Base-by-base conservation (phyloP, 768 basidiomycete genomes). In the Lactarius psammicola region DNA sequence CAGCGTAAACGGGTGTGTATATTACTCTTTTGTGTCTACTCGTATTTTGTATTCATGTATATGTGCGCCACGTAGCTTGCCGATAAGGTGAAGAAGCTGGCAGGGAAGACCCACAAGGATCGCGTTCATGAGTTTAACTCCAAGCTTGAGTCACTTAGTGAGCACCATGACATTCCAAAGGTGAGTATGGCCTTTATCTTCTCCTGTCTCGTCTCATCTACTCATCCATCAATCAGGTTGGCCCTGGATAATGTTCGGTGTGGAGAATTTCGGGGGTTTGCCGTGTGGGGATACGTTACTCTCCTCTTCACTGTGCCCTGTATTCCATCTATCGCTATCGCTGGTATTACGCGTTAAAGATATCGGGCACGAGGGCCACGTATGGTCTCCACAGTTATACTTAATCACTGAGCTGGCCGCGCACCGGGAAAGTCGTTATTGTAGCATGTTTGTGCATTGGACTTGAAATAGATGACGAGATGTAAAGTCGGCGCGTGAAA, bases 161-260 rank as follows among this genome's bases (percentile, higher is more conserved):
- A 95, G 79, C 94, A 95, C 82, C 92, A 96, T 76, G 94, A 95
- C 75, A 94, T 95, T 72, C 94, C 94, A 46, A 95, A 95, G 84
- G 92, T 88, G 74, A 56, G 31, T 60, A 28, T 66, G 18, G 78
- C 72, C 28, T 57, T 56, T 63, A 55, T 60, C 20, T 64, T 61
- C 28, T 46, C 65, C 9, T 28, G 31, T 51, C 36, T 49, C 57
- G 31, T 58, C 63, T 46, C 66, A 63, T 56, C 26, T 59, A 23
- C 56, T 62, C 56, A 59, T 60, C 26, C 60, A 34, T 28, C 49
- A 26, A 51, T 49, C 71, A 94, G 92, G 92, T 94, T 75, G 92
- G 92, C 67, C 92, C 92, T 54, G 92, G 92, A 79, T 94, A 87
- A 92, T 71, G 78, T 67, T 64, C 44, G 71, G 70, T 31, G 30